A percentile compares a stretch with the other conserved stretches of the same genome.
These are phyloP conservation scores for Candida chauliodis DNA, from an alignment of 805 yeast species.

Conservation along the genomic window DNA sequence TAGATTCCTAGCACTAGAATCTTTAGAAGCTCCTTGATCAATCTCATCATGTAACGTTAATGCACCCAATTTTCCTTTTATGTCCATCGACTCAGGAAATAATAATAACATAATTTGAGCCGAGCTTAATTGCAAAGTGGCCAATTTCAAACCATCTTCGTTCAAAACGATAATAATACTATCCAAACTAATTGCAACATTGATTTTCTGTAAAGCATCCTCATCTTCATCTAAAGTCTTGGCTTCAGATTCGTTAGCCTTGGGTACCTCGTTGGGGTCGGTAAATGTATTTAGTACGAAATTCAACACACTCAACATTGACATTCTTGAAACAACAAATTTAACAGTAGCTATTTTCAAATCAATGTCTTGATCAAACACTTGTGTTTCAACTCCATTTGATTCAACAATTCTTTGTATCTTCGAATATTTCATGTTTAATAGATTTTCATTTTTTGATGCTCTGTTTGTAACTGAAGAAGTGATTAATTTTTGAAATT, in stretches of 20 bases:
- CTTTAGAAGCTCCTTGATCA: conserved; percentile 56
- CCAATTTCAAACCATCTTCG: conserved; percentile 79
- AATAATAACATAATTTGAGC: conserved; percentile 66
- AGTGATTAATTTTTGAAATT: conserved; percentile 66
- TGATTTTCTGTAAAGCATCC: conserved; percentile 70
- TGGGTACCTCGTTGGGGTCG: conserved; percentile 63
- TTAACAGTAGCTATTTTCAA: conserved; percentile 76
- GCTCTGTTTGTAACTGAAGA: conserved; percentile 43
- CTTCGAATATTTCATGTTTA: conserved; percentile 57
- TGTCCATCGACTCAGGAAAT: conserved; percentile 74
- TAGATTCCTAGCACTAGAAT: conserved; percentile 59
- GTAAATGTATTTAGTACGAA: conserved; percentile 85
- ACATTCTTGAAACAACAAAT: conserved; percentile 71
- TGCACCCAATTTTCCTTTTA: conserved; percentile 72
- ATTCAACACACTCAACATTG: conserved; percentile 73
- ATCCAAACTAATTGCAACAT: conserved; percentile 63
- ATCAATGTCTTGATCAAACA: conserved; percentile 72
- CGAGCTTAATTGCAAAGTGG: conserved; percentile 70
- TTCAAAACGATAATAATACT: conserved; percentile 72
- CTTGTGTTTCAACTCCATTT: conserved; percentile 53
- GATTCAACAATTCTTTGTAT: conserved; percentile 56
- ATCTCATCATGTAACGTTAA: conserved; percentile 74
- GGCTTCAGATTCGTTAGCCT: conserved; percentile 67
- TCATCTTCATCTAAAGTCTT: conserved; percentile 59
- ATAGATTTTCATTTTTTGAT: conserved; percentile 37